phyloP scores from a whole-genome alignment of 2,329 filamentous ascomycete species.

The Trichoderma harzianum region DNA sequence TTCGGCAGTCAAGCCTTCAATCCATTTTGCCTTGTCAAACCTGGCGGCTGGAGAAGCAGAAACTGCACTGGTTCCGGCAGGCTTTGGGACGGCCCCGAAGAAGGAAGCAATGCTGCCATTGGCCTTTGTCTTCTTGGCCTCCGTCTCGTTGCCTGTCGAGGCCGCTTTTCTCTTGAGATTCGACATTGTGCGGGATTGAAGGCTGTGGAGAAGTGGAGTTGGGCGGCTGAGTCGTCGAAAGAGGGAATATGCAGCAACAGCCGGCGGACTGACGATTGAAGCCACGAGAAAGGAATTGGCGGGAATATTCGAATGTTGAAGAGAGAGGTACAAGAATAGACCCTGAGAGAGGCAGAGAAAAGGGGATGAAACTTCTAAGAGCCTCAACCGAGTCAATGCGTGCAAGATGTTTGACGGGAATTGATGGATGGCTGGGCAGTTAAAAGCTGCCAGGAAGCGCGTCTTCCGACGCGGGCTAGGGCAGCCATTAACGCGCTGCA shows the following conservation, averaged over 20 bases:
- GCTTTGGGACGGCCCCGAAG: conserved; percentile 67
- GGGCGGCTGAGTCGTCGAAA: conserved; percentile 10
- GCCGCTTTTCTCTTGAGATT: conserved; percentile 66
- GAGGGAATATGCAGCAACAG: conserved; percentile 16
- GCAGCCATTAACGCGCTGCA: conserved; percentile 18
- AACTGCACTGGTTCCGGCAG: conserved; percentile 28
- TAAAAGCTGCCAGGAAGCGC: conserved; percentile 7
- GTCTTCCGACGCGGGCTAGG: conserved; percentile 10
- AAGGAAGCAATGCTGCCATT: conserved; percentile 85
- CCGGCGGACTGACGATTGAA: neutral
- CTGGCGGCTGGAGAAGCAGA: conserved; percentile 41
- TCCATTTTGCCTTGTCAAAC: conserved; percentile 90
- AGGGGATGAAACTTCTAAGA: neutral
- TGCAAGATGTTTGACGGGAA: neutral
- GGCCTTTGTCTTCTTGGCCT: conserved; percentile 68
- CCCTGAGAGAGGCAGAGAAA: neutral
- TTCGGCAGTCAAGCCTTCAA: conserved; percentile 73
- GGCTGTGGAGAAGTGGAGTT: conserved; percentile 20
- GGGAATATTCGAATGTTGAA: neutral
- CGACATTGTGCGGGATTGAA: conserved; percentile 40
- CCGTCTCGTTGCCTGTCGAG: conserved; percentile 35
- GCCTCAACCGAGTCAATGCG: neutral
- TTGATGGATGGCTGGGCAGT: neutral
- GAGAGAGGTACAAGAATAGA: neutral
- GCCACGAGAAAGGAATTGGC: neutral